Conservation (phyloP, 306 rosid genomes). For the Casuarina glauca region DNA sequence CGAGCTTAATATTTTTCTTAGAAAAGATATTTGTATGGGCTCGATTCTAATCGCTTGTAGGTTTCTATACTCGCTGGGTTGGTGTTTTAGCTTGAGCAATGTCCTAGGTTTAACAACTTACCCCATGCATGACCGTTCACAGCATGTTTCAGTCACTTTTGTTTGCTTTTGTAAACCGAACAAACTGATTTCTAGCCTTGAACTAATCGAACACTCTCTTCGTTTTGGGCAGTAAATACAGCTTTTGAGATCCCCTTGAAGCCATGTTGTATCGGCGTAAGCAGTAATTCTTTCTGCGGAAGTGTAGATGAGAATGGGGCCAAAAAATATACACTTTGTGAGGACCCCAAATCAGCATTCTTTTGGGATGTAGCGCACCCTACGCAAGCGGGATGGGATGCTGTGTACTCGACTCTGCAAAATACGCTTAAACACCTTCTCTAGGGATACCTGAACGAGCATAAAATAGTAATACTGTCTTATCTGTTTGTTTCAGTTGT, state of each 20-base stretch:
- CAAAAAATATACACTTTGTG: constrained; percentile 64
- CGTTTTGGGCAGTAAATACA: constrained; percentile 9
- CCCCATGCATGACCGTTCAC: constrained; percentile 2
- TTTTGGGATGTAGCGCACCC: constrained; percentile 78
- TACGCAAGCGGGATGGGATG: constrained; percentile 77
- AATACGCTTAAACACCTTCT: constrained; percentile 33
- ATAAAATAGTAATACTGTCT: background rate
- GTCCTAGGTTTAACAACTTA: background rate
- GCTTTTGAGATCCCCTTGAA: constrained; percentile 48
- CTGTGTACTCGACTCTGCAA: constrained; percentile 57
- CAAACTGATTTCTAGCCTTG: background rate
- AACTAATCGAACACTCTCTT: background rate
- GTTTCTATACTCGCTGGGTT: background rate
- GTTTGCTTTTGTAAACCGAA: background rate
- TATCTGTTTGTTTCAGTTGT: background rate
- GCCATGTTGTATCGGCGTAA: constrained; percentile 78
- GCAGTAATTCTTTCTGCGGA: constrained; percentile 55
- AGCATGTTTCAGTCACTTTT: background rate
- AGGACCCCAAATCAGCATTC: constrained; percentile 60
- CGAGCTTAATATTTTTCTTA: no score
- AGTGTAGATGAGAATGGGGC: constrained; percentile 49
- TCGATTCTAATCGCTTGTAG: background rate
- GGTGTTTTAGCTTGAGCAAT: background rate
- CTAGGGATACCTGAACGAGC: background rate
- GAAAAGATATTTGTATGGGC: background rate